Evolutionary conservation across 306 rosid species (phyloP), one percentile per base, ranked within the genome.

Genomic region (Glycine soja): DNA sequence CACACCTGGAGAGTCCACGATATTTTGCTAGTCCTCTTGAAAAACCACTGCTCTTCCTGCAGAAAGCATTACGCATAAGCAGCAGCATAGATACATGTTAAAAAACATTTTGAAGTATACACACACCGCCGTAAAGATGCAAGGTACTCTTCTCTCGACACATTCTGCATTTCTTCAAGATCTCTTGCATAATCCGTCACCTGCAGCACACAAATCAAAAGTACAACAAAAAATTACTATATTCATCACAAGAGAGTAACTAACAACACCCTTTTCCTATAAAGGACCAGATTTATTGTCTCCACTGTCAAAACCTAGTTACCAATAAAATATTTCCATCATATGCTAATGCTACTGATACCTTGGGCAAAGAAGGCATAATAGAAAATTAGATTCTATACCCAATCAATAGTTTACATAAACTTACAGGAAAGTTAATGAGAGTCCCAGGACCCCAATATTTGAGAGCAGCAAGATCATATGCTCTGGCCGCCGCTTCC

Each of bases 401-500:
- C 30, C 30, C 1, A 24, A 24, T 24, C 30, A 24, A 24, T 24
- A 24, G 30, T 24, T 24, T 24, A 24, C 47, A 64, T 64, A 12
- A 69, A 10, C 98, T 90, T 85, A 96, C 99, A 2, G 99, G 98
- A 56, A 96, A 96, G 79, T 96, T 96, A 79, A 96, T 96, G 62
- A 93, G 98, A 74, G 98, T 93, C 69, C 99, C 99, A 12, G 99
- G 97, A 58, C 99, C 99, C 99, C 99, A 96, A 65, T 96, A 96
- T 86, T 96, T 96, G 67, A 96, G 85, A 85, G 99, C 99, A 74
- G 99, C 99, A 82, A 96, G 96, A 80, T 96, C 99, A 78, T 96
- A 96, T 32, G 99, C 99, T 89, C 99, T 88, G 66, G 99, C 99
- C 36, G 99, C 99, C 48, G 99, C 98, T 85, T 96, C 99, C 84